phyloP scores from a whole-genome alignment of 169 alveolate genomes.

The Miamiensis avidus region DNA sequence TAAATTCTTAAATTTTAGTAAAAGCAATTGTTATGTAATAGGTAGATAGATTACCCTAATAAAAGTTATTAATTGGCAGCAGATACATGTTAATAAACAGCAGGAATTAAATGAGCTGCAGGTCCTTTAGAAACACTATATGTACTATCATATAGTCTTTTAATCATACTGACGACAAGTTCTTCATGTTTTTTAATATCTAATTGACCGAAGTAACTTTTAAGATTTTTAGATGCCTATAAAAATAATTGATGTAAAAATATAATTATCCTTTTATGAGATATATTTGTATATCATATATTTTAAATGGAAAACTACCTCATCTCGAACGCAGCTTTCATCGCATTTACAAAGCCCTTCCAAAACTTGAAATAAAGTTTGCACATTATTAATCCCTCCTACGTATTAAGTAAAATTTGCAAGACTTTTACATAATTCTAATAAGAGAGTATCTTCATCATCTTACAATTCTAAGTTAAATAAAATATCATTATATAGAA shows the following conservation, averaged over 20 bases:
- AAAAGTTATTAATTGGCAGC: slow-evolving; percentile 43
- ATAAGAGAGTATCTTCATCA: slow-evolving; percentile 78
- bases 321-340: slow-evolving; percentile 70
- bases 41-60: slow-evolving; percentile 21
- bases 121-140: slow-evolving; percentile 57
- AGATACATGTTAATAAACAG: slow-evolving; percentile 54
- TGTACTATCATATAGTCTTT: slow-evolving; percentile 64
- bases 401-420: slow-evolving; percentile 61
- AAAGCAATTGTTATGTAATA: not conserved
- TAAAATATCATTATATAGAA: not conserved
- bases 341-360: slow-evolving; percentile 69
- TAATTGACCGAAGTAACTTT: slow-evolving; percentile 27
- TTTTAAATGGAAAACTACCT: slow-evolving; percentile 41
- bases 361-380: slow-evolving; percentile 52
- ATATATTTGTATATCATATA: not conserved
- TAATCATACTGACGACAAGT: slow-evolving; percentile 36
- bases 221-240: slow-evolving; percentile 57
- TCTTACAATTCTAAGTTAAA: slow-evolving; percentile 61
- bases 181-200: slow-evolving; percentile 58
- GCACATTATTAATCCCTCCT: slow-evolving; percentile 62
- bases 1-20: not conserved
- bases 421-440: slow-evolving; percentile 59
- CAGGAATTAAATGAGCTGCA: slow-evolving; percentile 55
- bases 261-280: not conserved
- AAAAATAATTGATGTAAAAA: not conserved